Evolutionary conservation across 176 grass and related monocot genomes (phyloP), one percentile per base, ranked within the genome.

Genomic region (Zizania latifolia): DNA sequence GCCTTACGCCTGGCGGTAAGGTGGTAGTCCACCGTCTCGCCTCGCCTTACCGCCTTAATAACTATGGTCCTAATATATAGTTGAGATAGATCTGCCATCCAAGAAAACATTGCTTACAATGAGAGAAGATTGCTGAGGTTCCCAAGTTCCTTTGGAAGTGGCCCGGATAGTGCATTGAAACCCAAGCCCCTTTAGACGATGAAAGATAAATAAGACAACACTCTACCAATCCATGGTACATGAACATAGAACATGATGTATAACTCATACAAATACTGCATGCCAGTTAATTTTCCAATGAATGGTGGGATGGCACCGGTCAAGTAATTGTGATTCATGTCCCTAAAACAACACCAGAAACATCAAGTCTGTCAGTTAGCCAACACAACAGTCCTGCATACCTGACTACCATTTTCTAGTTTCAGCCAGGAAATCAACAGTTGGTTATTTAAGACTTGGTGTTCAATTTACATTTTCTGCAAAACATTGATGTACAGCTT

Each of bases 91-190:
- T 17, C 14, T 62, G 10, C 0, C 7, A 21, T 51, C 40, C 22
- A 64, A 65, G 14, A 54, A 70, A 36, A 77, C 13, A 63, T 67
- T 24, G 61, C 82, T 88, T 88, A 90, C 91, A 94, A 35, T 28
- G 38, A 46, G 29, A 30, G 27, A 13, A 90, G 78, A 22, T 88
- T 88, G 4, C 54, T 28, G 66, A 94, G 92, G 26, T 90, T 86
- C 44, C 92, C 92, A 19, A 94, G 76, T 36, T 90, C 92, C 76
- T 90, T 90, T 5, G 88, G 88, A 62, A 94, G 19, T 39, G 60
- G 75, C 65, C 92, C 88, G 22, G 92, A 88, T 50, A 94, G 70
- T 27, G 88, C 78, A 90, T 94, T 94, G 61, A 65, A 56, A 28
- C 65, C 88, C 23, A 88, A 8, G 61, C 17, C 2, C 78, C 89